Evolutionary conservation across 192 early-diverging fungal genomes (phyloP), one percentile per base, ranked within the genome.

Genomic region (Coemansia umbellata): DNA sequence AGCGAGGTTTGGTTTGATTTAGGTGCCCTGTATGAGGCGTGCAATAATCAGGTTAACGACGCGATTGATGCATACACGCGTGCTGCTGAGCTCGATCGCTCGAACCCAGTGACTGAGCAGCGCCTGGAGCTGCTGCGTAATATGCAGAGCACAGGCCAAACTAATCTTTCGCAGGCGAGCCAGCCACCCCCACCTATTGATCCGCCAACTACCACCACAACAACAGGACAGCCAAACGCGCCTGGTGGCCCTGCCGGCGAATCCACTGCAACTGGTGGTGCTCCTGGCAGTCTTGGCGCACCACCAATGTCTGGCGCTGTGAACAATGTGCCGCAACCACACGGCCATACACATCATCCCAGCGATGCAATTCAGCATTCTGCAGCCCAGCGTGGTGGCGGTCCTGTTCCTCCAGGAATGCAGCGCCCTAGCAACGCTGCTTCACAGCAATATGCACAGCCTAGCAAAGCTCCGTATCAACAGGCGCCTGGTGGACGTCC

Each of bases 1-100:
- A 87, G 86, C 60, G 96, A 99, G 78, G 93, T 99, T 3, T 99
- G 96, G 96, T 97, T 91, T 48, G 88, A 99, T 66, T 64, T 99
- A 11, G 96, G 96, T 2, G 94, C 93, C 0, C 81, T 99, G 0
- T 99, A 99, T 66, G 96, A 99, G 61, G 84, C 89, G 0, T 99
- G 96, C 80, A 95, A 99, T 67, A 94, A 94, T 75, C 96, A 99
- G 71, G 84, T 92, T 37, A 85, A 84, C 53, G 96, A 99, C 63
- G 96, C 96, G 2, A 83, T 99, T 31, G 95, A 99, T 63, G 96
- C 96, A 6, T 99, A 97, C 75, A 84, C 87, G 35, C 85, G 90
- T 15, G 96, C 94, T 22, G 80, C 91, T 14, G 94, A 96, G 66
- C 76, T 96, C 37, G 94, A 99, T 62, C 94, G 91, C 1, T 68